Percentiles rank a stretch among this genome's conserved stretches.
phyloP scores from a whole-genome alignment of 495 filamentous ascomycete genomes.

The Peziza echinospora region DNA sequence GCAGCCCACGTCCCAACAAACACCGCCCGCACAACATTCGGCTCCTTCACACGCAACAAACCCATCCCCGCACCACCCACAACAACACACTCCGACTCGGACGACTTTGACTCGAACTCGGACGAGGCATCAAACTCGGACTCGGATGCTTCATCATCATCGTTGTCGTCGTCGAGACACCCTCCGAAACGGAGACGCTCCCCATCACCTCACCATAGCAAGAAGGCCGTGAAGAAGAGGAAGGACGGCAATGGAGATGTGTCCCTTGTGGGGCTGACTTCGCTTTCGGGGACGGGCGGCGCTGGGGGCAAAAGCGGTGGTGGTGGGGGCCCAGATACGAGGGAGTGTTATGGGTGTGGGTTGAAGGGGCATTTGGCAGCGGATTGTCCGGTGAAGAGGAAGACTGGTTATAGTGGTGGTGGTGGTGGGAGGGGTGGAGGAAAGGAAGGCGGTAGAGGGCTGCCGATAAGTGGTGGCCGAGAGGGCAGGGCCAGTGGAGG shows the following conservation, averaged over 20 bases:
- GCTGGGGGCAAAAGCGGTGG: neutral
- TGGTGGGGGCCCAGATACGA: neutral
- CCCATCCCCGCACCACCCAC: neutral
- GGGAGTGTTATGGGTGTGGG: slow-evolving; percentile 8
- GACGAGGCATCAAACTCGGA: neutral
- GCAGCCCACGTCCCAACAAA: neutral
- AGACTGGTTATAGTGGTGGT: too few species aligned
- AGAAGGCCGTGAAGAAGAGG: too few species aligned
- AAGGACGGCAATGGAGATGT: too few species aligned
- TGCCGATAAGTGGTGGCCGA: too few species aligned
- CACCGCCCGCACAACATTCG: neutral
- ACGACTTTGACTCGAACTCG: neutral
- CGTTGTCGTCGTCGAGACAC: neutral
- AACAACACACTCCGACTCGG: neutral
- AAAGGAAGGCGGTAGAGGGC: too few species aligned
- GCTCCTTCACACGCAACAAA: neutral
- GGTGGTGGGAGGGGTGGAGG: neutral
- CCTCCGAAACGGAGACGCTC: neutral
- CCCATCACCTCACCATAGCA: too few species aligned
- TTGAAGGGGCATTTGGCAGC: slow-evolving; percentile 8
- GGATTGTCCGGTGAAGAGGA: slow-evolving; percentile 4
- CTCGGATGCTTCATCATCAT: neutral
- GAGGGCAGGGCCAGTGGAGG: too few species aligned
- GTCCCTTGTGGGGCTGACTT: slow-evolving; percentile 6
- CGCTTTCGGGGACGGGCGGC: slow-evolving; percentile 10